Percentiles rank a stretch among this genome's conserved stretches.
These are phyloP conservation scores for Blastomyces gilchristii DNA, from an alignment of 2,329 filamentous ascomycete species.

Conservation along the genomic window DNA sequence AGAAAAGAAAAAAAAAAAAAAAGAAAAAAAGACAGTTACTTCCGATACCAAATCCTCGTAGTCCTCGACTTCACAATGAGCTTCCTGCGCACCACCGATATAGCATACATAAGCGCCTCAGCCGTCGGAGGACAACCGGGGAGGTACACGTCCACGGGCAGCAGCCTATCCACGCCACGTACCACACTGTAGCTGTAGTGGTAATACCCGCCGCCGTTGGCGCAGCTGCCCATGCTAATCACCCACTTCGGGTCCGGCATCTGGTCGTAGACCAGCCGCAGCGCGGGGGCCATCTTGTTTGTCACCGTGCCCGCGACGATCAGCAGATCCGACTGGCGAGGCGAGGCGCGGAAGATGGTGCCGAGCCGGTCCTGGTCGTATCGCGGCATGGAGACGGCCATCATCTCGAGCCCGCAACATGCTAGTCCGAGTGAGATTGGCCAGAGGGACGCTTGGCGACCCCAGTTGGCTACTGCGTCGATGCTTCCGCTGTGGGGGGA, in stretches of 20 bases:
- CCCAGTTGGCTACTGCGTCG: conserved; percentile 75
- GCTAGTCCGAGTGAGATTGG: conserved; percentile 81
- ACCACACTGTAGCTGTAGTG: conserved; percentile 75
- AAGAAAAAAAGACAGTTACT: conserved; percentile 22
- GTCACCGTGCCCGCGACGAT: conserved; percentile 86
- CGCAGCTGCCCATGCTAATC: conserved; percentile 73
- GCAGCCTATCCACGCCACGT: conserved; percentile 63
- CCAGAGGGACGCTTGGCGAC: conserved; percentile 73
- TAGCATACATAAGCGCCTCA: conserved; percentile 47
- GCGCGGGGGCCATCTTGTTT: conserved; percentile 90
- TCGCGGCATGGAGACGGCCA: conserved; percentile 76
- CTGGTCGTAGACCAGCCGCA: conserved; percentile 88
- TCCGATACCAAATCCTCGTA: conserved; percentile 42
- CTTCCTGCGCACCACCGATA: conserved; percentile 69
- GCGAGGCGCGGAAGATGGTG: conserved; percentile 83
- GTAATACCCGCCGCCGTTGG: conserved; percentile 77
- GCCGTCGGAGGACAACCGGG: conserved; percentile 55
- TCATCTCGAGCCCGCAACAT: conserved; percentile 87
- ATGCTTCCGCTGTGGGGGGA: neutral
- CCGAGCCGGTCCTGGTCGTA: conserved; percentile 84
- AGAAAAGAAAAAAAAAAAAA: neutral
- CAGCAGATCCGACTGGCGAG: conserved; percentile 84
- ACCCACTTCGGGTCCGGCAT: conserved; percentile 91
- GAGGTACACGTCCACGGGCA: conserved; percentile 71
- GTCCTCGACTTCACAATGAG: conserved; percentile 45